Conservation (phyloP, 176 grass and related monocot genomes). For the Oryza nivara region DNA sequence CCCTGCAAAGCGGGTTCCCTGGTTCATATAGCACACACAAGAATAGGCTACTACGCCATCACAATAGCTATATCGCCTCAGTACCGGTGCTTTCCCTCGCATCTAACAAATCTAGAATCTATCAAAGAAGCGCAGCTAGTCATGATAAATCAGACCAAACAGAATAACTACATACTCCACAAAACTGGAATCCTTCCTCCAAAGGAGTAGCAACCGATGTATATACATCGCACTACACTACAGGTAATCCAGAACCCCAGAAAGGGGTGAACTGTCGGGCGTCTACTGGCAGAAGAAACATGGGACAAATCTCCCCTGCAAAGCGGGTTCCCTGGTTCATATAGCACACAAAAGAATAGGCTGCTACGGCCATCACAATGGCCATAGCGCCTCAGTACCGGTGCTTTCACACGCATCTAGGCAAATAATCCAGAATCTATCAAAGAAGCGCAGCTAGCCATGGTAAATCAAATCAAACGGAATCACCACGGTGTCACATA, state of each 20-base stretch:
- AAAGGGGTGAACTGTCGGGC: conserved; percentile 3
- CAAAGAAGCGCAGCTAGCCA: not conserved
- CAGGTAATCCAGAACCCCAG: not conserved
- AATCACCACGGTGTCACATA: too few relatives aligned
- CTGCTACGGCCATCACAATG: not conserved
- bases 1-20: conserved; percentile 53
- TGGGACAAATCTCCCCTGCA: conserved; percentile 17
- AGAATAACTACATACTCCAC: not conserved
- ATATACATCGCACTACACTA: too few relatives aligned
- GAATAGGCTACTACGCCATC: conserved; percentile 5
- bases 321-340: conserved; percentile 46
- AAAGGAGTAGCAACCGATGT: not conserved
- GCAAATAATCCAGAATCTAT: too few relatives aligned
- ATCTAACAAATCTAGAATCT: not conserved
- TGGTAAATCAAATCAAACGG: not conserved
- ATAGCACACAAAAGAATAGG: conserved; percentile 30
- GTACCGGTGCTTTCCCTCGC: conserved; percentile 22
- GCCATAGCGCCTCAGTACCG: conserved; percentile 33
- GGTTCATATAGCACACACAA: conserved; percentile 30
- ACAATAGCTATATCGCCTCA: conserved; percentile 32
- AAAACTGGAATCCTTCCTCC: not conserved
- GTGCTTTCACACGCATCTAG: too few relatives aligned
- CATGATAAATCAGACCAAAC: not conserved
- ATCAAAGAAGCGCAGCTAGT: not conserved
- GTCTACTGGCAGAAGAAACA: conserved; percentile 49